These are phyloP conservation scores for Ophiobolus disseminans DNA, from an alignment of 2,329 filamentous ascomycete genomes.

Conservation along the genomic window DNA sequence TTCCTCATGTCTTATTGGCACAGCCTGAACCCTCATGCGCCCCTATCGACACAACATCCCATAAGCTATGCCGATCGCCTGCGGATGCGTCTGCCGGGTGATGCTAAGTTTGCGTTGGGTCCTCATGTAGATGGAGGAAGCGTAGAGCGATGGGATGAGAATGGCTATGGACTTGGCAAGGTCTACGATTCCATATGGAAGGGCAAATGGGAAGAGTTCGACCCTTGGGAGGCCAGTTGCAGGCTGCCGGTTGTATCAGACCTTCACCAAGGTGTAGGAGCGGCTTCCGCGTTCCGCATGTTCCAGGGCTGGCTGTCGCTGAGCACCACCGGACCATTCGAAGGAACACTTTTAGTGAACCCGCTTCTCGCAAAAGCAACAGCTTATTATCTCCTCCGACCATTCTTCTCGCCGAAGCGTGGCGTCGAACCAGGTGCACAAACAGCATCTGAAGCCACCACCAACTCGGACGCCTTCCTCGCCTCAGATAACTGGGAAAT, in stretches of 20 bases:
- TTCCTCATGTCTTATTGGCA: constrained; percentile 61
- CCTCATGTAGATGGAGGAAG: constrained; percentile 64
- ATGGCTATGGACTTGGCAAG: constrained; percentile 66
- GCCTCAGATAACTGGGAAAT: constrained; percentile 68
- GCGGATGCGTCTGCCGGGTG: constrained; percentile 62
- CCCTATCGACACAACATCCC: constrained; percentile 55
- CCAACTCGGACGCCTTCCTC: constrained; percentile 52
- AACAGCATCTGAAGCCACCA: constrained; percentile 36
- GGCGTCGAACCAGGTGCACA: constrained; percentile 43
- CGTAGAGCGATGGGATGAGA: constrained; percentile 61
- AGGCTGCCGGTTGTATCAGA: constrained; percentile 74
- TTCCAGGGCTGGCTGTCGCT: constrained; percentile 91
- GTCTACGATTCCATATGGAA: constrained; percentile 77
- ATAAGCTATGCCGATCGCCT: constrained; percentile 58
- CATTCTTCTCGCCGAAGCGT: constrained; percentile 73
- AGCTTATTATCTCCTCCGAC: constrained; percentile 80
- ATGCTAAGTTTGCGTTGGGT: constrained; percentile 60
- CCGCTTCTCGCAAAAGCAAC: constrained; percentile 78
- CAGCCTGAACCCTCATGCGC: constrained; percentile 50
- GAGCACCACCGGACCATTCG: constrained; percentile 72
- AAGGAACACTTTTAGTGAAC: constrained; percentile 84
- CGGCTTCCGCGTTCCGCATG: constrained; percentile 84
- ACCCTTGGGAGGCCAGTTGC: constrained; percentile 79
- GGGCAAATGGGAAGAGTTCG: constrained; percentile 80
- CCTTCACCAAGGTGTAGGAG: constrained; percentile 80